These are phyloP conservation scores for Saccharum hybrid DNA, from an alignment of 202 grass and related monocot species.

Conservation along the genomic window DNA sequence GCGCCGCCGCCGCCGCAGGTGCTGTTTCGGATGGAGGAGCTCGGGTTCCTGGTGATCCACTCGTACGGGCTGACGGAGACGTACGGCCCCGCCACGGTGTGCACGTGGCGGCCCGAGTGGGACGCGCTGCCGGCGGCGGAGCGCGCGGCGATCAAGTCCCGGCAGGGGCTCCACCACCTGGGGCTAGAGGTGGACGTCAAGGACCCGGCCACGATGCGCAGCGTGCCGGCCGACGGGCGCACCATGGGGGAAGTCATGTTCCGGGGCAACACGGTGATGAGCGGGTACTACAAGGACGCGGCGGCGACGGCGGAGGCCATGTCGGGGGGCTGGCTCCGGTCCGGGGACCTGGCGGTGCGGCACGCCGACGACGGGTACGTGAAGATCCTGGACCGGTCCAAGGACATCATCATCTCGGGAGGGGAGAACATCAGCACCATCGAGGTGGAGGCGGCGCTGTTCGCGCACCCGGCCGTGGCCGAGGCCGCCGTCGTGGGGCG, in stretches of 20 bases:
- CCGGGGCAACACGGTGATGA: constrained; percentile 84
- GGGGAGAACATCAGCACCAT: constrained; percentile 93
- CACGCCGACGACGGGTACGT: constrained; percentile 71
- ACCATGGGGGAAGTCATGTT: constrained; percentile 84
- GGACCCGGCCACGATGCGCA: constrained; percentile 66
- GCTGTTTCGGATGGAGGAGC: constrained; percentile 66
- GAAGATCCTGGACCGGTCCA: constrained; percentile 70
- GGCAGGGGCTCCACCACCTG: constrained; percentile 71
- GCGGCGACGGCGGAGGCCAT: constrained; percentile 59
- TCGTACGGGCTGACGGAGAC: constrained; percentile 86
- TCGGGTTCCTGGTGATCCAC: constrained; percentile 70
- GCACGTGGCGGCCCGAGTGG: constrained; percentile 84
- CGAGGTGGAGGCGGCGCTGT: constrained; percentile 82
- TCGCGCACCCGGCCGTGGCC: constrained; percentile 60
- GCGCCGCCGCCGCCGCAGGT: constrained; percentile 69
- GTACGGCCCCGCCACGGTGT: constrained; percentile 65
- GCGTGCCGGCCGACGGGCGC: constrained; percentile 59
- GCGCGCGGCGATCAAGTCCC: constrained; percentile 65
- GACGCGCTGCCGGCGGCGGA: constrained; percentile 57
- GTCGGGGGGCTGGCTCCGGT: constrained; percentile 68
- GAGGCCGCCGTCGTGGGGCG: constrained; percentile 72
- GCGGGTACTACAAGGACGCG: constrained; percentile 78
- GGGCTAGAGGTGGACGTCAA: constrained; percentile 74
- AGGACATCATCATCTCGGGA: constrained; percentile 89
- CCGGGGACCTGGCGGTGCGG: constrained; percentile 69